phyloP scores from a whole-genome alignment of 2,329 filamentous ascomycete species.

The Chaetomiaceae sp. region DNA sequence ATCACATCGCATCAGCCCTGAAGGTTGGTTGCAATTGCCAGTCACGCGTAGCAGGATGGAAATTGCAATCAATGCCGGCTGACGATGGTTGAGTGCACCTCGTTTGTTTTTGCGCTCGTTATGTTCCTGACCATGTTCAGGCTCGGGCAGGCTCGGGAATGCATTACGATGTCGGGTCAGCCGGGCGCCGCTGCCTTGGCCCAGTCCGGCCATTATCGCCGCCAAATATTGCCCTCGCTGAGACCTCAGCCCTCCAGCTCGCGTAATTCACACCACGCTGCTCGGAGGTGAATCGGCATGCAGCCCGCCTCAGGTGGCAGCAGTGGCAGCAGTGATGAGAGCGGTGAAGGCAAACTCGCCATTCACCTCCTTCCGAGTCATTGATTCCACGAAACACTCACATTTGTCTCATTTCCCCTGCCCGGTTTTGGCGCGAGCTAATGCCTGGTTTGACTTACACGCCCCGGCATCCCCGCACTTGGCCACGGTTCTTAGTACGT shows the following conservation, averaged over 20 bases:
- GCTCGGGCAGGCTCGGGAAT: not conserved
- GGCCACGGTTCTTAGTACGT: too few species aligned
- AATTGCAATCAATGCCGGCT: conserved; percentile 8
- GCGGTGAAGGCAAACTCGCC: not conserved
- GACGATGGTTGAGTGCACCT: not conserved
- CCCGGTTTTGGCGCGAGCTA: too few species aligned
- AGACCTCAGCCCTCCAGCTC: not conserved
- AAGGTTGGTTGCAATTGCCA: conserved; percentile 1
- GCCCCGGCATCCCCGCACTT: too few species aligned
- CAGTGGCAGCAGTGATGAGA: not conserved
- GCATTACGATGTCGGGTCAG: not conserved
- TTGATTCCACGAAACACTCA: too few species aligned
- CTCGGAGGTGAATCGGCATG: not conserved
- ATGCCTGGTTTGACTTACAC: too few species aligned
- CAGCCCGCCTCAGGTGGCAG: not conserved
- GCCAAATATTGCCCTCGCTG: not conserved
- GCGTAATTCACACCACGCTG: not conserved
- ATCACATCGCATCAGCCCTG: conserved; percentile 3
- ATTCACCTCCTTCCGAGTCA: too few species aligned
- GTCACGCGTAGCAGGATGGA: conserved; percentile 13
- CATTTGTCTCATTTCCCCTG: too few species aligned
- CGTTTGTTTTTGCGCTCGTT: conserved; percentile 2
- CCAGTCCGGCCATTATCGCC: not conserved
- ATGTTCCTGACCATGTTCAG: not conserved
- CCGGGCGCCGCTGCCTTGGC: not conserved